These are phyloP conservation scores for Linderina pennispora DNA, from an alignment of 192 early-diverging fungal species.

Conservation along the genomic window DNA sequence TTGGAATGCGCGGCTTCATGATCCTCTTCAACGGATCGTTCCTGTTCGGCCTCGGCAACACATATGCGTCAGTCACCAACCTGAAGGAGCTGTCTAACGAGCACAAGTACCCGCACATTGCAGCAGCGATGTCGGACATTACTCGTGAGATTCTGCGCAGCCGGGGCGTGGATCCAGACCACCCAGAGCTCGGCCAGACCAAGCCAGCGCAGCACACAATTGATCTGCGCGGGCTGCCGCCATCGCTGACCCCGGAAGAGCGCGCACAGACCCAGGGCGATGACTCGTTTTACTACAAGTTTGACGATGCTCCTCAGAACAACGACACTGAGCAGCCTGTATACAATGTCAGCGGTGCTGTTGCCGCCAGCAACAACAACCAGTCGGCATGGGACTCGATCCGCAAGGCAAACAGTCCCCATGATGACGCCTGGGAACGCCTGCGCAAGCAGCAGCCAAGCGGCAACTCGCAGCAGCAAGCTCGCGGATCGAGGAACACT, in stretches of 20 bases:
- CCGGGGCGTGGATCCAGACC: constrained; percentile 18
- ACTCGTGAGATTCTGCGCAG: constrained; percentile 21
- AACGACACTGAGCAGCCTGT: constrained; percentile 4
- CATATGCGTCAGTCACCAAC: constrained; percentile 1
- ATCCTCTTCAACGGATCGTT: constrained; percentile 12
- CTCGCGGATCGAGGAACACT: too few relatives aligned
- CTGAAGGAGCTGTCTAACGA: constrained; percentile 17
- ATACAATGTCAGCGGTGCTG: not conserved
- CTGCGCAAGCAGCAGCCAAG: constrained; percentile 17
- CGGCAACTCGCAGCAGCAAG: not conserved
- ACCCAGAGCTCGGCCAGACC: constrained; percentile 10
- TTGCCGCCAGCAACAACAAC: not conserved
- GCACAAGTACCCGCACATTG: constrained; percentile 31
- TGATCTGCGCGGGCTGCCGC: constrained; percentile 15
- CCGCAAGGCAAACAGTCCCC: constrained; percentile 5
- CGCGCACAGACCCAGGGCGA: not conserved
- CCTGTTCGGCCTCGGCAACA: not conserved
- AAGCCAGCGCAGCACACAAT: constrained; percentile 1
- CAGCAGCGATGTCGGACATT: constrained; percentile 23
- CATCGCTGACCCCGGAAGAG: constrained; percentile 8
- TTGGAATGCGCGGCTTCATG: constrained; percentile 6
- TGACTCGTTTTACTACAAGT: not conserved
- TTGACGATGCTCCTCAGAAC: constrained; percentile 1
- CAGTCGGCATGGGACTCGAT: constrained; percentile 21
- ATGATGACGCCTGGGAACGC: constrained; percentile 17